These are phyloP conservation scores for Beauveria bassiana DNA, from an alignment of 2,329 filamentous ascomycete genomes.

Conservation along the genomic window DNA sequence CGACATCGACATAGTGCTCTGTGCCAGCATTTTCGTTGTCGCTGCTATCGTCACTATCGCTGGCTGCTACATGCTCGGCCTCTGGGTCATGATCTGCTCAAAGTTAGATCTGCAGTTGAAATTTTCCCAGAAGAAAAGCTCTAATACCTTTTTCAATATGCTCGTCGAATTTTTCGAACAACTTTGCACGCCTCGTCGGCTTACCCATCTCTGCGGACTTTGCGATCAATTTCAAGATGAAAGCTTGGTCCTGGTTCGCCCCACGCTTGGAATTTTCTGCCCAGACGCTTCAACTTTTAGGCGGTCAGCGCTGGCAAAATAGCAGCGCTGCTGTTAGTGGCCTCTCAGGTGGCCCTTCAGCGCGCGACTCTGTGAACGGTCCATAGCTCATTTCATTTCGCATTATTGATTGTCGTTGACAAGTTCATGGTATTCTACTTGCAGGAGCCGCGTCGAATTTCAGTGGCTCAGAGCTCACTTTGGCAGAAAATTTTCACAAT, in stretches of 20 bases:
- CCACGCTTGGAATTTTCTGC: slow-evolving; percentile 29
- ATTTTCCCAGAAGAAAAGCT: not conserved
- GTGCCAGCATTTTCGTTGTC: slow-evolving; percentile 55
- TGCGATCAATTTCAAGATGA: slow-evolving; percentile 13
- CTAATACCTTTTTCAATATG: slow-evolving; percentile 51
- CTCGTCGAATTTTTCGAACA: slow-evolving; percentile 56
- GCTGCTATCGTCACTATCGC: slow-evolving; percentile 42
- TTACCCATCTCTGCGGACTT: slow-evolving; percentile 40
- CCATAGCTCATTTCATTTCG: not conserved
- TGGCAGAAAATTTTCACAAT: not conserved
- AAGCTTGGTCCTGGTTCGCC: slow-evolving; percentile 13
- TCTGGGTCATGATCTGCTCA: slow-evolving; percentile 72
- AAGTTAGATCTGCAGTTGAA: not conserved
- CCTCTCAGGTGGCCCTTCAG: not conserved
- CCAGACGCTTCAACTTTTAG: slow-evolving; percentile 38
- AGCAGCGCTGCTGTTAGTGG: not conserved
- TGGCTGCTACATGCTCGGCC: slow-evolving; percentile 49
- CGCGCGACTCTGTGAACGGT: not conserved
- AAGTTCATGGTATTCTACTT: not conserved
- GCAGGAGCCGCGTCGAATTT: not conserved
- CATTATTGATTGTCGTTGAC: not conserved
- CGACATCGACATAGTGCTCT: slow-evolving; percentile 79
- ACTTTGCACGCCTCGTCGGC: slow-evolving; percentile 46
- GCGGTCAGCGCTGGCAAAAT: slow-evolving; percentile 42
- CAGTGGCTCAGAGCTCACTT: not conserved